A percentile compares a stretch with the other conserved stretches of the same genome.
Evolutionary conservation across 164 flowering plant genomes (phyloP).

Genomic region (Paratinospora sagittata): DNA sequence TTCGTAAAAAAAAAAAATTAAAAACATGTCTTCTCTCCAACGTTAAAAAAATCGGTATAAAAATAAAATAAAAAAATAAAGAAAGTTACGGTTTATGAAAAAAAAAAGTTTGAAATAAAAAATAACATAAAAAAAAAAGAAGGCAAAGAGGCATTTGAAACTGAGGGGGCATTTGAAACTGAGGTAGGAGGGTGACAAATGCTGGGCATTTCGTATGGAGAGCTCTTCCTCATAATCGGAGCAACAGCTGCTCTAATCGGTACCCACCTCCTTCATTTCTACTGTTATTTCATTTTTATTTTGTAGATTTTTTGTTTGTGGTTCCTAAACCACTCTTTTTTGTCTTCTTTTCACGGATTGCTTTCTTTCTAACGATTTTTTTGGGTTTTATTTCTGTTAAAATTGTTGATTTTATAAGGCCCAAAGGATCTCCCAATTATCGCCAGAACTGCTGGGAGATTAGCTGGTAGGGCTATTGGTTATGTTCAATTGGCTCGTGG

Average conservation of each 20-base stretch:
- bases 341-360: not conserved
- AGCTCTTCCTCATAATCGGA: constrained; percentile 64
- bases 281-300: not conserved
- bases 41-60: no score
- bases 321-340: not conserved
- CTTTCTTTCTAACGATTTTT: not conserved
- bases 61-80: no score
- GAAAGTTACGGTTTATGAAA: no score
- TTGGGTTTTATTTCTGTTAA: constrained; percentile 1
- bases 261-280: constrained; percentile 10
- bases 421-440: constrained; percentile 85
- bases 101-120: no score
- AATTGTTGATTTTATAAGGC: constrained; percentile 38
- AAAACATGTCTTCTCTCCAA: no score
- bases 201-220: constrained; percentile 82
- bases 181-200: constrained; percentile 20
- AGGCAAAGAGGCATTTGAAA: no score
- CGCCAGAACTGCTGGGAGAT: constrained; percentile 77
- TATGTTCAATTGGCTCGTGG: constrained; percentile 89
- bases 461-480: constrained; percentile 87
- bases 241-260: constrained; percentile 85
- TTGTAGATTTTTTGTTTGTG: not conserved
- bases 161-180: no score
- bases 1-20: no score
- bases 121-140: no score